Evolutionary conservation across 331 rosid species (phyloP).

Genomic region (Saraca asoca): DNA sequence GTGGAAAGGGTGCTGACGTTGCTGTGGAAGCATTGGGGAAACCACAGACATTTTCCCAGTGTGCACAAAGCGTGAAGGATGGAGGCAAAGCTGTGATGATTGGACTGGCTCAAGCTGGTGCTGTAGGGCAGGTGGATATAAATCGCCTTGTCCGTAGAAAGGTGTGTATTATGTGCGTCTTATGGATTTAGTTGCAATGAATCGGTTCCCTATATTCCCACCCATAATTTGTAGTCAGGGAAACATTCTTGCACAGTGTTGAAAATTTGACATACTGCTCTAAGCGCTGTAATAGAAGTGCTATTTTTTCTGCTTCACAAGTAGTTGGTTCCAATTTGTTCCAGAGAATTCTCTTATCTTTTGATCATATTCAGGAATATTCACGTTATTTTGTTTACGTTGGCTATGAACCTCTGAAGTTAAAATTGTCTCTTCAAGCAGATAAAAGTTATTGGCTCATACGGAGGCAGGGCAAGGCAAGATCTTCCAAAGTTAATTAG

Average conservation of each 20-base stretch:
- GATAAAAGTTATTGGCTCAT: constrained; percentile 86
- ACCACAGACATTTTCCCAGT: constrained; percentile 83
- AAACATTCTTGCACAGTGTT: no score
- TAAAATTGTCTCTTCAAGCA: constrained; percentile 36
- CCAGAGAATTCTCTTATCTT: constrained; percentile 5
- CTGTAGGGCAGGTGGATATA: constrained; percentile 84
- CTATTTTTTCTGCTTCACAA: no score
- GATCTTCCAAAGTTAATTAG: constrained; percentile 90
- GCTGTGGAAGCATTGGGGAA: constrained; percentile 97
- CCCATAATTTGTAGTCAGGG: not conserved
- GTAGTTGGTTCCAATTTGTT: no score
- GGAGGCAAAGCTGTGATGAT: constrained; percentile 98
- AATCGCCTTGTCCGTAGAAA: constrained; percentile 92
- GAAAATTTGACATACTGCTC: no score
- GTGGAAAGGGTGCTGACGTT: constrained; percentile 86
- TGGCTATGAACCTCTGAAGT: not conserved
- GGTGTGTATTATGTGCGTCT: constrained; percentile 42
- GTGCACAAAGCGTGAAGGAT: constrained; percentile 78
- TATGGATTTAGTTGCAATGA: not conserved
- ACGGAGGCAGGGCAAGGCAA: constrained; percentile 97
- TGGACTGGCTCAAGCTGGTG: constrained; percentile 77
- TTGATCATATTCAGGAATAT: constrained; percentile 3
- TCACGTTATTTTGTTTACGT: not conserved
- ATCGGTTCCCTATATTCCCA: not conserved
- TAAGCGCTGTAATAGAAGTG: no score